These are phyloP conservation scores for Fragaria nilgerrensis DNA, from an alignment of 306 rosid genomes.

Conservation along the genomic window DNA sequence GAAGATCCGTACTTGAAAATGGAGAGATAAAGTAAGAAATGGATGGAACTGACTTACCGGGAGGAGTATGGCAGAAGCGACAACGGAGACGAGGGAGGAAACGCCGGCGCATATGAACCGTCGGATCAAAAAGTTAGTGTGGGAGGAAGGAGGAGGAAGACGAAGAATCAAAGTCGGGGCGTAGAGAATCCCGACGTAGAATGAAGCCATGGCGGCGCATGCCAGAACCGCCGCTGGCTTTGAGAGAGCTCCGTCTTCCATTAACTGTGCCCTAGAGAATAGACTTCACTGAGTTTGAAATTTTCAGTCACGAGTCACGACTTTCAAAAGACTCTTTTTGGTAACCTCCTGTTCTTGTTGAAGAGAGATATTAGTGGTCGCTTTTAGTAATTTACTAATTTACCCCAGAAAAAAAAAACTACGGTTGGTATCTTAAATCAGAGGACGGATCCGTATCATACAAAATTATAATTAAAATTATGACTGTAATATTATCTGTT, in stretches of 20 bases:
- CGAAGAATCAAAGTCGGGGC: constrained; percentile 78
- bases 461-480: too few relatives aligned
- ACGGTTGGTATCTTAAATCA: too few relatives aligned
- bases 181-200: constrained; percentile 68
- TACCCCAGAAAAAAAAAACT: too few relatives aligned
- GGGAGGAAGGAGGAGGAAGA: constrained; percentile 72
- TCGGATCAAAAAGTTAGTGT: constrained; percentile 53
- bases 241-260: constrained; percentile 54
- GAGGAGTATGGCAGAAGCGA: constrained; percentile 48
- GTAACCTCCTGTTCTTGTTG: too few relatives aligned
- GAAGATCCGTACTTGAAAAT: neutral
- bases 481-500: too few relatives aligned
- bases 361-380: too few relatives aligned
- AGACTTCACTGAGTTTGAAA: neutral
- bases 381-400: too few relatives aligned
- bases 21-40: neutral
- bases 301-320: neutral
- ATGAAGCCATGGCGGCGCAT: constrained; percentile 61
- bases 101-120: constrained; percentile 76
- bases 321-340: too few relatives aligned
- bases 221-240: constrained; percentile 45
- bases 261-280: constrained; percentile 9
- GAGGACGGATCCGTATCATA: too few relatives aligned
- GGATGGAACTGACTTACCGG: constrained; percentile 45
- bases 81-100: constrained; percentile 60